Evolutionary conservation across 345 rosid genomes (phyloP).

Genomic region (Xanthoceras sorbifolium): DNA sequence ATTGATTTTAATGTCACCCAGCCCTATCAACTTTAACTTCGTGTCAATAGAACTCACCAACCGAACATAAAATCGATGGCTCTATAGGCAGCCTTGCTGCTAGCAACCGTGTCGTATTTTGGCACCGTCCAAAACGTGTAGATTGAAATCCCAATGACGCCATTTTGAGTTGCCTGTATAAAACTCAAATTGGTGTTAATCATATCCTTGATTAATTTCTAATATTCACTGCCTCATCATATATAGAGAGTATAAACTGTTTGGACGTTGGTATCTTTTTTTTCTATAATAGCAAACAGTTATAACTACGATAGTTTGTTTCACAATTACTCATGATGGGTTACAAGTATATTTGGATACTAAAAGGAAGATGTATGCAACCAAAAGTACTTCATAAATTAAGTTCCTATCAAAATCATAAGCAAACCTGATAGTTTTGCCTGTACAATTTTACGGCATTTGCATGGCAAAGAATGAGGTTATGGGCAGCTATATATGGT

Average conservation of each 20-base stretch:
- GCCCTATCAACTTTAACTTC: neutral
- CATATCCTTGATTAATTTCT: neutral
- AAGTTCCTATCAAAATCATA: neutral
- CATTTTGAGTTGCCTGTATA: slow-evolving; percentile 39
- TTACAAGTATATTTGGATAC: no score
- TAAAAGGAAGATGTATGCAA: no score
- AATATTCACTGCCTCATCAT: no score
- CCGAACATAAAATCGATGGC: slow-evolving; percentile 51
- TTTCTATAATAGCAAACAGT: no score
- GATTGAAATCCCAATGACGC: slow-evolving; percentile 42
- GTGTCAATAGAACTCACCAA: slow-evolving; percentile 27
- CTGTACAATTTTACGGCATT: slow-evolving; percentile 34
- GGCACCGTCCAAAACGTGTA: slow-evolving; percentile 43
- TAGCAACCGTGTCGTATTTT: slow-evolving; percentile 27
- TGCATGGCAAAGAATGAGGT: slow-evolving; percentile 47
- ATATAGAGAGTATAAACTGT: no score
- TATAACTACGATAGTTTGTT: no score
- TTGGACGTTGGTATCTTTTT: no score
- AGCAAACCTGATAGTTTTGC: slow-evolving; percentile 39
- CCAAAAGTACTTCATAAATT: no score
- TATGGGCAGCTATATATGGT: slow-evolving; percentile 42
- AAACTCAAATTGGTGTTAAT: neutral
- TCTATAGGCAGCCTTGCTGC: slow-evolving; percentile 38
- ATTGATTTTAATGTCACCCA: no score
- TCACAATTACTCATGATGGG: neutral